Evolutionary conservation across 192 early-diverging fungal species (phyloP), one percentile per base, ranked within the genome.

Genomic region (Coemansia sp.): DNA sequence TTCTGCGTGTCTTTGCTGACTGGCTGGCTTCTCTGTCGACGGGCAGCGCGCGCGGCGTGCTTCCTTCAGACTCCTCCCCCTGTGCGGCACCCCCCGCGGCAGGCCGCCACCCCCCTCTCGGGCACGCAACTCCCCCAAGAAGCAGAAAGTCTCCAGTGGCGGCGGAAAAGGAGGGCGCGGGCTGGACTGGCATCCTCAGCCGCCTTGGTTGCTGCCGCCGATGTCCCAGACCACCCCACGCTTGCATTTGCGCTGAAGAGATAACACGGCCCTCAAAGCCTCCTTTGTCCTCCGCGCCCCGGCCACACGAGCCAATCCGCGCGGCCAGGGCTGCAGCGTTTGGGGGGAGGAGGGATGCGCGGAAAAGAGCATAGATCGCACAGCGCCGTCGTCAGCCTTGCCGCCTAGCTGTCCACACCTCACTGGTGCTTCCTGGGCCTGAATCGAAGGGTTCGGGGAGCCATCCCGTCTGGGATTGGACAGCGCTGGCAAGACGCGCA

Each of bases 1-100:
- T 36, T 51, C 62, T 39, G 64, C 55, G 64, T 56, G 39, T 29
- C 64, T 21, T 29, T 58, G 64, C 64, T 66, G 36, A 66, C 64
- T 66, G 64, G 55, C 64, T 57, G 39, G 32, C 30, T 46, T 17
- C 39, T 46, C 39, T 46, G 39, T 46, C 39, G 39, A 46, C 39
- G 39, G 39, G 39, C 39, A 46, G 9, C 14, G 39, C 39, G 39
- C 39, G 39, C 39, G 39, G 39, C 39, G 39, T 46, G 39, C 39
- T 7, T 3, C 39, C 39, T 46, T 17, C 39, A 17, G 39, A 46
- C 39, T 17, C 17, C 17, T 46, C 17, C 20, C 55, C 39, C 64
- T 27, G 39, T 23, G 52, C 61, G 25, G 27, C 62, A 64, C 25
- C 56, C 56, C 29, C 21, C 22, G 21, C 39, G 39, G 39, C 39